A percentile compares a stretch with the other conserved stretches of the same genome.
phyloP scores from a whole-genome alignment of 2,329 filamentous ascomycete genomes.

The Stemphylium lycopersici region DNA sequence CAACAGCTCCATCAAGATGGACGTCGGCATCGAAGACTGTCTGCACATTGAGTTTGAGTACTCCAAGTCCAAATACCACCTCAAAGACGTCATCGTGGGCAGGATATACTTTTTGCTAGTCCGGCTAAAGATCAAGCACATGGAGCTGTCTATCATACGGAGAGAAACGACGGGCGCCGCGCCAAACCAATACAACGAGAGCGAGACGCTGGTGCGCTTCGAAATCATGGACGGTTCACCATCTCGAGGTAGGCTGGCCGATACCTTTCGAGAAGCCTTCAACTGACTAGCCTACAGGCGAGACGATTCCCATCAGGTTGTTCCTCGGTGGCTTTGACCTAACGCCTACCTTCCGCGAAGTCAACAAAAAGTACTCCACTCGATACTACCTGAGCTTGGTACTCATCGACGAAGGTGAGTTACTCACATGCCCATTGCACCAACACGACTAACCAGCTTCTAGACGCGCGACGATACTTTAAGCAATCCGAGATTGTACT shows the following conservation, averaged over 20 bases:
- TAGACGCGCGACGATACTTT: slow-evolving; percentile 95
- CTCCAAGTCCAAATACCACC: slow-evolving; percentile 98
- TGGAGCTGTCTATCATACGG: slow-evolving; percentile 98
- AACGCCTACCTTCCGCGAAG: slow-evolving; percentile 97
- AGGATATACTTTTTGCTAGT: slow-evolving; percentile 98
- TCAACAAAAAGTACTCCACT: slow-evolving; percentile 99
- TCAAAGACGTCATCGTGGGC: slow-evolving; percentile 98
- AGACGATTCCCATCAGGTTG: slow-evolving; percentile 93
- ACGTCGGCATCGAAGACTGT: slow-evolving; percentile 98
- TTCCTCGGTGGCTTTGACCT: slow-evolving; percentile 98
- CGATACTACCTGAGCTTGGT: slow-evolving; percentile 97
- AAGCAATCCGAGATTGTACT: slow-evolving; percentile 99
- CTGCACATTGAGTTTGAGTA: slow-evolving; percentile 99
- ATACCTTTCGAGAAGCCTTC: background rate
- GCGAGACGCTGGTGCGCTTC: slow-evolving; percentile 95
- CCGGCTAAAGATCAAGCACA: slow-evolving; percentile 98
- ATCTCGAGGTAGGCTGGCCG: slow-evolving; percentile 71
- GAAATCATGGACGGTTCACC: slow-evolving; percentile 99
- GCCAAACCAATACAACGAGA: slow-evolving; percentile 99
- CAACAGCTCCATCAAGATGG: slow-evolving; percentile 99
- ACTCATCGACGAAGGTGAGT: slow-evolving; percentile 85
- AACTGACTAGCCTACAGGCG: slow-evolving; percentile 57
- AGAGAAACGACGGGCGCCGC: slow-evolving; percentile 95
- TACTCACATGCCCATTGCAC: background rate
- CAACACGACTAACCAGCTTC: slow-evolving; percentile 13